Base-by-base conservation (phyloP, 208 protist genomes). In the Acanthamoeba castellanii region DNA sequence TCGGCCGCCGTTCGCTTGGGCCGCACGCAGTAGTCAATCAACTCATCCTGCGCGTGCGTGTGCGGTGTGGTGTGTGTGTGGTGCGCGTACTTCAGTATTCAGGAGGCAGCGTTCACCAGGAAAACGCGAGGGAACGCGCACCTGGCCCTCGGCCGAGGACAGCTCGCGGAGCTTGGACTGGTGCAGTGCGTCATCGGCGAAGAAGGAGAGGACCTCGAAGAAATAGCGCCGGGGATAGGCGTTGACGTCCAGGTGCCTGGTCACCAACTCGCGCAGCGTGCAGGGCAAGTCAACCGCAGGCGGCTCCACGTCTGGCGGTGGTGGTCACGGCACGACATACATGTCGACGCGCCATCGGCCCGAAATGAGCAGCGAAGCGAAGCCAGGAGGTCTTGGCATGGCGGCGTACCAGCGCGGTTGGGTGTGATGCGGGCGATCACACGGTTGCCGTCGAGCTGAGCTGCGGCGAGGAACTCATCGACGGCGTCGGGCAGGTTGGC, bases 171-270 rank as follows among this genome's bases (percentile, higher is more conserved):
- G 76, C 61, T 95, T 72, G 68, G 97, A 96, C 37, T 94, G 85
- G 37, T 97, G 91, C 1, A 47, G 37, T 18, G 50, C 45, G 50
- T 95, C 55, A 4, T 4, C 37, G 11, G 95, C 89, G 85, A 98
- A 98, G 76, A 94, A 85, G 16, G 95, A 72, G 32, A 98, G 81
- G 52, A 97, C 59, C 85, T 98, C 95, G 64, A 98, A 98, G 70
- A 97, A 98, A 78, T 96, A 97, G 70, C 96, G 88, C 52, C 64
- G 88, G 18, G 96, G 96, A 70, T 94, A 89, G 0, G 92, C 91
- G 25, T 85, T 42, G 42, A 97, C 81, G 94, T 97, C 96, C 13
- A 97, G 92, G 84, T 96, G 91, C 32, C 78, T 30, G 37, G 47
- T 88, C 20, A 97, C 84, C 3, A 96, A 42, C 27, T 96, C 84